These are phyloP conservation scores for Diaporthe caulivora DNA, from an alignment of 2,329 filamentous ascomycete genomes.

Conservation along the genomic window DNA sequence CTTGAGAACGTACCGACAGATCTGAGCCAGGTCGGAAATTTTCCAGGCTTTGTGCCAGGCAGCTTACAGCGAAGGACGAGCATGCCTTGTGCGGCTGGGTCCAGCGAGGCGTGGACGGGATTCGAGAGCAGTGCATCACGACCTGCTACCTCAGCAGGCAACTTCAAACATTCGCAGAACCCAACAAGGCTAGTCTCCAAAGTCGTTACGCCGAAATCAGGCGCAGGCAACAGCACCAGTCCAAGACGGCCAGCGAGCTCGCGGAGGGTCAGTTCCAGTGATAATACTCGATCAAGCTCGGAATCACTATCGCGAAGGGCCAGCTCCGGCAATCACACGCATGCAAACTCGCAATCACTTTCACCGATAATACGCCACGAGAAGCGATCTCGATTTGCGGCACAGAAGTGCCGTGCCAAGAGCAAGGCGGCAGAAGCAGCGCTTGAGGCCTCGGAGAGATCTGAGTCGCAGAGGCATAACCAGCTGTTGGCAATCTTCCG, in stretches of 20 bases:
- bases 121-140: neutral
- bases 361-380: neutral
- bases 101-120: neutral
- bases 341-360: neutral
- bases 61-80: neutral
- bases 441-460: conserved; percentile 44
- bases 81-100: neutral
- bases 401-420: conserved; percentile 48
- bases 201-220: neutral
- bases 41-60: neutral
- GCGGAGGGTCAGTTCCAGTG: neutral
- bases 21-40: neutral
- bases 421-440: conserved; percentile 44
- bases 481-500: conserved; percentile 41
- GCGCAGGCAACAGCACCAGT: neutral
- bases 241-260: neutral
- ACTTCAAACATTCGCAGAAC: neutral
- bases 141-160: neutral
- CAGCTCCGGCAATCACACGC: too few relatives aligned
- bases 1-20: neutral
- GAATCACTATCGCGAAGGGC: too few relatives aligned
- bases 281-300: neutral
- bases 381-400: conserved; percentile 43
- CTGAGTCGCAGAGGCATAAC: conserved; percentile 37
- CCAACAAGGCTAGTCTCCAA: neutral